Percentiles rank a stretch among this genome's conserved stretches.
Conservation (phyloP, 768 basidiomycete species). For the Dictyophora rubrovolvata region DNA sequence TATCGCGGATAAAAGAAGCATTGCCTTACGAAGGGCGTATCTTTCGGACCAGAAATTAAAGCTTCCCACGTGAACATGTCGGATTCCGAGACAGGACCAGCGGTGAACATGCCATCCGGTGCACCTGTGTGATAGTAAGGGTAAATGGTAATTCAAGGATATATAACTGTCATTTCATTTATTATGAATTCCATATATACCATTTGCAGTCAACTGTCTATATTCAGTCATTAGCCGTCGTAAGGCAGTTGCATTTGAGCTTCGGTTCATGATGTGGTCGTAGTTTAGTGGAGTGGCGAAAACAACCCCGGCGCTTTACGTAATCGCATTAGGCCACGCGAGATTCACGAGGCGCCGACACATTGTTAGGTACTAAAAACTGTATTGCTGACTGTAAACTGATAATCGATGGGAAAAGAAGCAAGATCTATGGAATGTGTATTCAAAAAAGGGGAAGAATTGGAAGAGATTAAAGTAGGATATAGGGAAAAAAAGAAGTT, state of each 20-base stretch:
- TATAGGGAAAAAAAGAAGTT: background rate
- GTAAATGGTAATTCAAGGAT: background rate
- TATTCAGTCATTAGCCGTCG: slow-evolving; percentile 90
- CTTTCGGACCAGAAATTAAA: slow-evolving; percentile 85
- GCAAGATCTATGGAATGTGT: background rate
- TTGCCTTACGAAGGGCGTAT: slow-evolving; percentile 77
- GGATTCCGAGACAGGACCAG: slow-evolving; percentile 81
- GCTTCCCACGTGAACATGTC: slow-evolving; percentile 98
- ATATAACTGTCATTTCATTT: background rate
- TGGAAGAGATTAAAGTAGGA: background rate
- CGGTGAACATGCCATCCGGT: slow-evolving; percentile 95
- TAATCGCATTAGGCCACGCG: background rate
- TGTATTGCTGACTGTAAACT: background rate
- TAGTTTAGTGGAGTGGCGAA: background rate
- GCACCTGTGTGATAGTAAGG: slow-evolving; percentile 38
- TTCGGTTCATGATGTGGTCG: background rate
- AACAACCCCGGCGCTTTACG: background rate
- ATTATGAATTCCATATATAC: slow-evolving; percentile 26
- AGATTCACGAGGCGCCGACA: background rate
- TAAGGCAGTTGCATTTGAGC: slow-evolving; percentile 54
- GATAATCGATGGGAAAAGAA: background rate
- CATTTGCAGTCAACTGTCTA: slow-evolving; percentile 74
- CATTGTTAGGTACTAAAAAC: too few relatives aligned
- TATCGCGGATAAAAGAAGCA: background rate
- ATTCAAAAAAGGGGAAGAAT: background rate